These are phyloP conservation scores for Rosa multiflora DNA, from an alignment of 306 rosid genomes.

Conservation along the genomic window DNA sequence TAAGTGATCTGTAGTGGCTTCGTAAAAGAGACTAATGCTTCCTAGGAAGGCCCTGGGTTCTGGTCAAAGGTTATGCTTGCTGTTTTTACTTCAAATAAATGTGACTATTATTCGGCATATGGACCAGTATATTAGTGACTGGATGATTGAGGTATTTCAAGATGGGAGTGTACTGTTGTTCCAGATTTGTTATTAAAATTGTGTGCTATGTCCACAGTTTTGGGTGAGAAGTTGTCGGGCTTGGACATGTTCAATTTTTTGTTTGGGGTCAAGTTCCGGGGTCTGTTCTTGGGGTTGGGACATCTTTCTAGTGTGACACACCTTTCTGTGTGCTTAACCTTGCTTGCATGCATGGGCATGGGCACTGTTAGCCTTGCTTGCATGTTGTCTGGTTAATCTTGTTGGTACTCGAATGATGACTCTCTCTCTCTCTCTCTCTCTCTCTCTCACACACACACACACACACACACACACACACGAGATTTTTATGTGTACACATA, in stretches of 20 bases:
- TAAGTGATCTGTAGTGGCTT: not conserved
- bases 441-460: not conserved
- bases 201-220: not conserved
- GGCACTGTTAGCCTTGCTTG: not conserved
- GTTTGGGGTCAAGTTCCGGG: too few relatives aligned
- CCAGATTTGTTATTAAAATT: not conserved
- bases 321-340: too few relatives aligned
- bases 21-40: not conserved
- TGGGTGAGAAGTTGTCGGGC: too few relatives aligned
- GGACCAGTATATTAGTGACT: not conserved
- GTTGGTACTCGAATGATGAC: not conserved
- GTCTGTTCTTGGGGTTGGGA: too few relatives aligned
- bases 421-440: not conserved
- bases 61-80: not conserved
- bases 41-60: not conserved
- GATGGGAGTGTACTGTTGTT: not conserved
- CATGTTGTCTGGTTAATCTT: slow-evolving; percentile 7
- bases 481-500: too few relatives aligned
- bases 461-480: not conserved
- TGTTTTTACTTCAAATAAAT: not conserved
- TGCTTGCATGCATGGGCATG: too few relatives aligned
- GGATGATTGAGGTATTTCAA: not conserved
- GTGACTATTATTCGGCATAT: not conserved
- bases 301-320: too few relatives aligned
- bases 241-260: too few relatives aligned